Base-by-base conservation (phyloP, 306 rosid species). In the Delonix regia region DNA sequence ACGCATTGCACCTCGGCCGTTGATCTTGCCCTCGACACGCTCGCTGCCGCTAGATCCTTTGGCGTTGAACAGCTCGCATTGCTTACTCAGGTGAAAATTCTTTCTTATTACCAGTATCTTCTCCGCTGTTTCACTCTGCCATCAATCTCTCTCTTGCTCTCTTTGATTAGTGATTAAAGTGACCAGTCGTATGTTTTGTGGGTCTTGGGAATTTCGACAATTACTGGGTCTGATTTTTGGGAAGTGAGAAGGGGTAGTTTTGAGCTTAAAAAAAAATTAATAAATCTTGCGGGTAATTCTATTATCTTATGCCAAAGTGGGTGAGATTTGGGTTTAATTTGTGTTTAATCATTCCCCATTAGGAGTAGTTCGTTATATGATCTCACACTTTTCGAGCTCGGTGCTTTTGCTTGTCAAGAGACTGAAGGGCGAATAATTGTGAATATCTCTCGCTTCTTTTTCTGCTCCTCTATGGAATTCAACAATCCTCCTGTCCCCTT, bases 1-100 rank as follows among this genome's bases (percentile, higher is more conserved):
- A 96, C 99, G 76, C 98, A 96, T 96, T 96, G 99, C 87, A 82
- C 99, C 80, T 93, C 99, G 0, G 99, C 99, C 89, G 98, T 96
- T 30, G 99, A 93, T 91, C 98, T 96, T 25, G 98, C 98, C 5
- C 99, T 96, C 5, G 98, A 93, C 25, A 93, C 96, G 56, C 98
- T 96, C 45, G 81, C 99, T 11, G 99, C 97, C 83, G 96, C 99
- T 63, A 87, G 99, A 93, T 89, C 92, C 45, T 95, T 95, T 25
- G 98, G 97, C 7, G 98, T 95, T 10, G 99, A 95, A 86, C 99
- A 91, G 83, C 98, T 96, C 22, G 99, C 99, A 79, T 87, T 89
- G 85, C 94, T 95, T 27, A 95, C 99, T 59, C 99, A 95, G 98
- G 99, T 95, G 12, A 22, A 14, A 12, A 41, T n/a, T 57, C 41